These are phyloP conservation scores for Picea glauca DNA, from an alignment of 75 land plant species.

Conservation along the genomic window DNA sequence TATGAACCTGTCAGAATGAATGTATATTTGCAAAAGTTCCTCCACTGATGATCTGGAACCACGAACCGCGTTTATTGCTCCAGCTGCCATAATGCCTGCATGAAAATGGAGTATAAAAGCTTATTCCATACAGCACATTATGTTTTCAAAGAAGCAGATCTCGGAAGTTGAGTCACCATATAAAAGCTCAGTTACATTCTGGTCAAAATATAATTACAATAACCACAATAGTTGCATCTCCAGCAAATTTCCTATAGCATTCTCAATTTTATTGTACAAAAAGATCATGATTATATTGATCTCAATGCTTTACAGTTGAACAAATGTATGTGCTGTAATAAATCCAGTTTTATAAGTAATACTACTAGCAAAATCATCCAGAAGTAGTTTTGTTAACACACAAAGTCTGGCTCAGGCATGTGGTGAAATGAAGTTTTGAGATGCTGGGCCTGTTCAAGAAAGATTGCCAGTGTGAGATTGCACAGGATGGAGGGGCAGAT, in stretches of 20 bases:
- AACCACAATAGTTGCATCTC: neutral
- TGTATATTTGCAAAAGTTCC: constrained; percentile 72
- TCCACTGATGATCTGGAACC: constrained; percentile 82
- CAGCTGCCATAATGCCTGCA: constrained; percentile 77
- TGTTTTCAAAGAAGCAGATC: constrained; percentile 2
- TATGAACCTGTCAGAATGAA: constrained; percentile 80
- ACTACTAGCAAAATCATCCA: no score
- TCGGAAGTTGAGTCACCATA: neutral
- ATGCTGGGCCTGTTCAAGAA: no score
- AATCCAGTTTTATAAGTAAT: no score
- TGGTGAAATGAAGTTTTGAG: no score
- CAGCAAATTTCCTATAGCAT: neutral
- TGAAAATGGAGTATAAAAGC: neutral
- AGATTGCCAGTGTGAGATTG: no score
- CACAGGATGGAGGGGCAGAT: no score
- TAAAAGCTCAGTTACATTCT: neutral
- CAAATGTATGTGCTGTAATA: no score
- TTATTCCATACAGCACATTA: neutral
- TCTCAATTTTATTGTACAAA: neutral
- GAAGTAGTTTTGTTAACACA: no score
- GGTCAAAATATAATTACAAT: neutral
- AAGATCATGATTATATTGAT: neutral
- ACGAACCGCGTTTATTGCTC: constrained; percentile 86
- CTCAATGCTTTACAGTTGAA: neutral
- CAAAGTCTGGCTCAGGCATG: no score